phyloP scores from a whole-genome alignment of 768 basidiomycete species.

The Suillus brevipes region DNA sequence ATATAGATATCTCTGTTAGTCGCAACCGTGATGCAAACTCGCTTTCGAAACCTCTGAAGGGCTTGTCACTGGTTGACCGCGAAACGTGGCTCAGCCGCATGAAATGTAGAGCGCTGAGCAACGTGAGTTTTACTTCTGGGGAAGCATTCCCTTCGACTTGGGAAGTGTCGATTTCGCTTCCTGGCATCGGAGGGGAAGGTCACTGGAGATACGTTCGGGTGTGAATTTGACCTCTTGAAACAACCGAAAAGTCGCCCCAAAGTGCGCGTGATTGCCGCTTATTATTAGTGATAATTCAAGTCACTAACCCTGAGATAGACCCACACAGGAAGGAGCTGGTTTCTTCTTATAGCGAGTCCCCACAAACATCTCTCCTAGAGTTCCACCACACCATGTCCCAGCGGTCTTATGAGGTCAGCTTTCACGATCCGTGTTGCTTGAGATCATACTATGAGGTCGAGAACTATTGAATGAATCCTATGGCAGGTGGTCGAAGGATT shows the following conservation, averaged over 20 bases:
- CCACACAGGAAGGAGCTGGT: not conserved
- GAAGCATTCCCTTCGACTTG: constrained; percentile 32
- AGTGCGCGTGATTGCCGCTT: not conserved
- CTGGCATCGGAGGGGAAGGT: not conserved
- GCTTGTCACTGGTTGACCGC: constrained; percentile 9
- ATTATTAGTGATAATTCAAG: not conserved
- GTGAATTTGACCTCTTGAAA: not conserved
- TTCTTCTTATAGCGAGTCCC: not conserved
- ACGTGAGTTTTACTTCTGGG: constrained; percentile 24
- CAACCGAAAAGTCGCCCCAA: not conserved
- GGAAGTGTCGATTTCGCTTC: constrained; percentile 16
- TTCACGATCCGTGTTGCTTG: not conserved
- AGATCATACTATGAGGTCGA: not conserved
- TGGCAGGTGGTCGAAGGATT: constrained; percentile 6
- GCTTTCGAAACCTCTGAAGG: constrained; percentile 23
- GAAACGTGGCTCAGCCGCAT: constrained; percentile 8
- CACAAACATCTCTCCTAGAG: not conserved
- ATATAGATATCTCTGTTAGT: constrained; percentile 44
- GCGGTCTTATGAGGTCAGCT: constrained; percentile 1
- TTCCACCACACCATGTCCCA: not conserved
- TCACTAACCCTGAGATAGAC: not conserved
- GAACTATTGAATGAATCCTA: not conserved
- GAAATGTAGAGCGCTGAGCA: constrained; percentile 21
- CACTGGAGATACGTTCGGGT: not conserved
- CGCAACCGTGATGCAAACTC: constrained; percentile 25